A percentile compares a stretch with the other conserved stretches of the same genome.
Evolutionary conservation across 2,329 filamentous ascomycete species (phyloP).

Genomic region (Eutypella sp.): DNA sequence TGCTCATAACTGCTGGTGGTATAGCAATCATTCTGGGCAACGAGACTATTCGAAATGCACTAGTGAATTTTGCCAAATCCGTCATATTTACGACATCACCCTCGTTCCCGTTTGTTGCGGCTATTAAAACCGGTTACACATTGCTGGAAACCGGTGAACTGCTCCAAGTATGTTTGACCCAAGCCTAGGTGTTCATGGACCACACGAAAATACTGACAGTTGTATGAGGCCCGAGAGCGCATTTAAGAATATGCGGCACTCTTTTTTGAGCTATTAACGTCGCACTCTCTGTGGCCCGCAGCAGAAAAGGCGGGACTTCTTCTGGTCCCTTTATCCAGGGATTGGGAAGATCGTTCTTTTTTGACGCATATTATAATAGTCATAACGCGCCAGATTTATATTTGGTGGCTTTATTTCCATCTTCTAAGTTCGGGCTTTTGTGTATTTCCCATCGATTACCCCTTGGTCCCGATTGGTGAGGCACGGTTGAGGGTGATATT

Average conservation of each 20-base stretch:
- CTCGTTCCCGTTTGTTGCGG: constrained; percentile 34
- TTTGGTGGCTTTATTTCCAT: constrained; percentile 19
- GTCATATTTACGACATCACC: constrained; percentile 38
- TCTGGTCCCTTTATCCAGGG: constrained; percentile 20
- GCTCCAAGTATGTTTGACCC: constrained; percentile 5
- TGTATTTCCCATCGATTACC: constrained; percentile 29
- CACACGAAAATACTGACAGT: neutral
- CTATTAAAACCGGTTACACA: constrained; percentile 30
- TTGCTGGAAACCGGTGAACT: constrained; percentile 30
- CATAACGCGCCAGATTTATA: constrained; percentile 17
- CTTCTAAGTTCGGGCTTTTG: constrained; percentile 11
- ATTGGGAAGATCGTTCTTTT: constrained; percentile 17
- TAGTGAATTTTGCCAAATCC: constrained; percentile 24
- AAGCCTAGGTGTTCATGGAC: neutral
- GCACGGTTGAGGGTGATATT: constrained; percentile 35
- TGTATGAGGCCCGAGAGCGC: constrained; percentile 9
- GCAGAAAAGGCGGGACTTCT: constrained; percentile 23
- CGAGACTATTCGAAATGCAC: constrained; percentile 3
- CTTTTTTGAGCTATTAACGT: constrained; percentile 22
- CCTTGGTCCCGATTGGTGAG: constrained; percentile 34
- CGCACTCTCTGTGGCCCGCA: constrained; percentile 16
- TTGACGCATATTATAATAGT: constrained; percentile 26
- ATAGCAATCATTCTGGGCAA: constrained; percentile 18
- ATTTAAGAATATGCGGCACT: constrained; percentile 18
- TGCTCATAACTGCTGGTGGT: neutral